Conservation (phyloP, 2,329 filamentous ascomycete genomes). For the Lomentospora prolificans region DNA sequence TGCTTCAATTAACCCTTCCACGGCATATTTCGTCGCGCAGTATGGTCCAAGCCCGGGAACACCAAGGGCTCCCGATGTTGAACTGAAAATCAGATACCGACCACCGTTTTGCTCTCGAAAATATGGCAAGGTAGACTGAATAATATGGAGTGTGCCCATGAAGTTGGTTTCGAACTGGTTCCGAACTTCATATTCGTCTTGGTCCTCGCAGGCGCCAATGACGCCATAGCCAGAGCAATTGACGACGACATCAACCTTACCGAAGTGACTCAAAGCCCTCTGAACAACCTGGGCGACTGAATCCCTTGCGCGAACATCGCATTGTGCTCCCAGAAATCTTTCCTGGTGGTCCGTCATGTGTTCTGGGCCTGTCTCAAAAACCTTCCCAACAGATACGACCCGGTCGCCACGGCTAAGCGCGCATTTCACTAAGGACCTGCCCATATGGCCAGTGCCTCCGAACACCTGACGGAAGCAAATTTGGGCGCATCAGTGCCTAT, state of each 20-base stretch:
- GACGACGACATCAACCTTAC: constrained; percentile 76
- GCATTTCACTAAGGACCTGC: constrained; percentile 75
- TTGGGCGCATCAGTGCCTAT: neutral
- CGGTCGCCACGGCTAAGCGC: constrained; percentile 72
- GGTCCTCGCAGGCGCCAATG: constrained; percentile 91
- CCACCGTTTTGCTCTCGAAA: constrained; percentile 69
- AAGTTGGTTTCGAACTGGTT: constrained; percentile 98
- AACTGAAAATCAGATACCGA: constrained; percentile 89
- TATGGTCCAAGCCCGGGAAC: constrained; percentile 90
- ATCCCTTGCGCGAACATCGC: constrained; percentile 75
- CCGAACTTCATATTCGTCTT: constrained; percentile 87
- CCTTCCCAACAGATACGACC: constrained; percentile 78
- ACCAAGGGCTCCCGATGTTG: constrained; percentile 82
- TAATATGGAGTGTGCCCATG: constrained; percentile 88
- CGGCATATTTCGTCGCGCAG: constrained; percentile 94
- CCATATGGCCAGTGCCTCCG: constrained; percentile 95
- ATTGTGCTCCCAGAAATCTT: constrained; percentile 72
- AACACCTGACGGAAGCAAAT: constrained; percentile 53
- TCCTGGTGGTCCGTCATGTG: constrained; percentile 63
- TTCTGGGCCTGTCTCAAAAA: constrained; percentile 62
- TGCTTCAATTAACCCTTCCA: constrained; percentile 89
- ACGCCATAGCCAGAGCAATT: constrained; percentile 95
- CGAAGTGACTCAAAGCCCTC: constrained; percentile 62
- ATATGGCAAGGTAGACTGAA: constrained; percentile 79
- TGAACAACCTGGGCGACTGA: constrained; percentile 67